These are phyloP conservation scores for Cytospora schulzeri DNA, from an alignment of 2,329 filamentous ascomycete species.

Conservation along the genomic window DNA sequence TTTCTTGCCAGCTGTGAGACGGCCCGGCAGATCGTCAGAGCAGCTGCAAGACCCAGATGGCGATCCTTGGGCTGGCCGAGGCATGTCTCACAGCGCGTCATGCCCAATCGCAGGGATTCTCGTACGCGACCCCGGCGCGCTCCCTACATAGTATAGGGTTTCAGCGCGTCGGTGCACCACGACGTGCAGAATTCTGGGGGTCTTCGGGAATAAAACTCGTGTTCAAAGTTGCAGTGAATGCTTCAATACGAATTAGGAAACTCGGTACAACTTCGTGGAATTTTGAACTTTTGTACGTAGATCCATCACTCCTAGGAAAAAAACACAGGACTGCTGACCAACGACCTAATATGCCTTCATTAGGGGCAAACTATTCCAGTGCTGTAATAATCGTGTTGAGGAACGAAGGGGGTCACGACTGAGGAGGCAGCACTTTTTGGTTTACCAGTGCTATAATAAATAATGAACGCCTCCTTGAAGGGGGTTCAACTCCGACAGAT, in stretches of 20 bases:
- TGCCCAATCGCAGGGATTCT: slow-evolving; percentile 15
- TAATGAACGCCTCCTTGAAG: slow-evolving; percentile 23
- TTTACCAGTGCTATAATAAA: background rate
- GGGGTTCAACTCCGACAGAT: slow-evolving; percentile 17
- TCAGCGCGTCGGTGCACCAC: slow-evolving; percentile 1
- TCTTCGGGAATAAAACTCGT: background rate
- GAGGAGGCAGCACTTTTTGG: background rate
- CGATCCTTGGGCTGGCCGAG: no score
- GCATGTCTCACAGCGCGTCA: slow-evolving; percentile 12
- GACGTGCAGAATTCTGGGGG: slow-evolving; percentile 5
- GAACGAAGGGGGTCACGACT: background rate
- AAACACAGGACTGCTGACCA: background rate
- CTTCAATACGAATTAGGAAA: background rate
- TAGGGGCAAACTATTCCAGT: background rate
- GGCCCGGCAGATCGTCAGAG: no score
- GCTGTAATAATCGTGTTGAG: background rate
- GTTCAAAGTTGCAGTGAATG: background rate
- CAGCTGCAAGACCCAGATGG: no score
- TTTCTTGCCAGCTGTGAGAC: no score
- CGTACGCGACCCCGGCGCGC: slow-evolving; percentile 16
- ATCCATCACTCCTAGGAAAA: no score
- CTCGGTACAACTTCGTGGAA: background rate
- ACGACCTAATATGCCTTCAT: background rate
- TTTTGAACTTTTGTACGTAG: background rate
- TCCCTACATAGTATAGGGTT: slow-evolving; percentile 7